These are phyloP conservation scores for Carex parvula DNA, from an alignment of 176 grass and related monocot genomes.

Conservation along the genomic window DNA sequence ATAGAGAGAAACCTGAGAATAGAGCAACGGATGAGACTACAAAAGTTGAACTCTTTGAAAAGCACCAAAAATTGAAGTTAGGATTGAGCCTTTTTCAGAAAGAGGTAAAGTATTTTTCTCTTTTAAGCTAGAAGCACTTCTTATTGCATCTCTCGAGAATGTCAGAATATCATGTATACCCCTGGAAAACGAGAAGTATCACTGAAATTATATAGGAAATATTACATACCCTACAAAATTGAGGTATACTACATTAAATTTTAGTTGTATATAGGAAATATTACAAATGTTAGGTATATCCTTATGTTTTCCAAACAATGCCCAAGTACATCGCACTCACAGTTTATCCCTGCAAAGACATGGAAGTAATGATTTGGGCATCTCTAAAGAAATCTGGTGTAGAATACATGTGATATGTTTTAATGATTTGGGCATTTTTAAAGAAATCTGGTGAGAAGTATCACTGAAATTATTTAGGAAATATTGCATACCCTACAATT, in stretches of 20 bases:
- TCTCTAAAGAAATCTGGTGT: neutral
- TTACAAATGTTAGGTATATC: neutral
- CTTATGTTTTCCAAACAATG: neutral
- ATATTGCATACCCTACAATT: neutral
- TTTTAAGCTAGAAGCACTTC: neutral
- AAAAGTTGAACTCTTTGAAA: constrained; percentile 56
- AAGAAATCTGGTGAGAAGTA: no score
- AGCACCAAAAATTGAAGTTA: constrained; percentile 58
- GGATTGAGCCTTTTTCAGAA: constrained; percentile 69
- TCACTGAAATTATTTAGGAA: neutral
- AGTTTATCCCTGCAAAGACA: neutral
- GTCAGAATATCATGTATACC: neutral
- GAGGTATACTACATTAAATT: no score
- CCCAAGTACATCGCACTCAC: neutral
- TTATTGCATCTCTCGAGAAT: neutral
- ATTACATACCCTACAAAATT: no score
- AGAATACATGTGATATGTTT: neutral
- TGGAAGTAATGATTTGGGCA: neutral
- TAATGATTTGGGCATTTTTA: neutral
- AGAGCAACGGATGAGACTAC: constrained; percentile 23
- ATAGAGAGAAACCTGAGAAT: constrained; percentile 24
- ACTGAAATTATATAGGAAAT: neutral
- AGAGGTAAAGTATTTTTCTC: constrained; percentile 52
- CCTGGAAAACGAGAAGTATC: neutral
- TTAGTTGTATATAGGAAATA: neutral